Percentiles rank a stretch among this genome's conserved stretches.
Conservation (phyloP, 768 basidiomycete genomes). For the Sistotremastrum suecicum region DNA sequence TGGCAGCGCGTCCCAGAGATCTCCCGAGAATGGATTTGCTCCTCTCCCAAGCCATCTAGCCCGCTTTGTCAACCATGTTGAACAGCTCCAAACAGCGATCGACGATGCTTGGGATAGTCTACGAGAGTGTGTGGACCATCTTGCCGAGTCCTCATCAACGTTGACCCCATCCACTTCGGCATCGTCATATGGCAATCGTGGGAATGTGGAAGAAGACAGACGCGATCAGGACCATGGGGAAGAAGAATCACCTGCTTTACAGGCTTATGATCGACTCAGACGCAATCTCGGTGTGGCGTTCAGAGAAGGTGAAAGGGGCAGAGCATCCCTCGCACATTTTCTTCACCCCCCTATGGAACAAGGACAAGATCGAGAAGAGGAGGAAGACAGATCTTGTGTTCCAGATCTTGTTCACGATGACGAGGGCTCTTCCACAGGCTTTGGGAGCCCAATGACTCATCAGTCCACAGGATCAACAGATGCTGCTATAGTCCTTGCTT, state of each 20-base stretch:
- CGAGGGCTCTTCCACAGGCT: too few species aligned
- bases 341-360: conserved; percentile 27
- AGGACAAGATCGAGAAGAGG: conserved; percentile 4
- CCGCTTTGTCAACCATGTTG: conserved; percentile 60
- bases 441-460: too few species aligned
- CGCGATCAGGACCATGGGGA: conserved; percentile 11
- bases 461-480: too few species aligned
- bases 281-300: conserved; percentile 66
- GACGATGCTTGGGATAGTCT: conserved; percentile 60
- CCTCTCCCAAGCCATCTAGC: conserved; percentile 58
- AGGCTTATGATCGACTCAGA: conserved; percentile 62
- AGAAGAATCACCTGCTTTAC: conserved; percentile 31
- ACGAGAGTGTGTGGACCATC: conserved; percentile 41
- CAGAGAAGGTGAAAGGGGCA: conserved; percentile 70
- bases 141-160: conserved; percentile 28
- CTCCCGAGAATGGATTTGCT: conserved; percentile 36
- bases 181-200: conserved; percentile 10
- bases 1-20: not conserved
- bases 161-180: conserved; percentile 3
- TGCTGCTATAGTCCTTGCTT: too few species aligned
- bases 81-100: conserved; percentile 51
- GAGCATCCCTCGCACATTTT: conserved; percentile 45
- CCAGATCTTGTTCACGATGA: too few species aligned
- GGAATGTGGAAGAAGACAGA: conserved; percentile 15
- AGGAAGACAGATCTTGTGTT: too few species aligned